These are phyloP conservation scores for Ophiostoma australiae DNA, from an alignment of 2,329 filamentous ascomycete genomes.

Conservation along the genomic window DNA sequence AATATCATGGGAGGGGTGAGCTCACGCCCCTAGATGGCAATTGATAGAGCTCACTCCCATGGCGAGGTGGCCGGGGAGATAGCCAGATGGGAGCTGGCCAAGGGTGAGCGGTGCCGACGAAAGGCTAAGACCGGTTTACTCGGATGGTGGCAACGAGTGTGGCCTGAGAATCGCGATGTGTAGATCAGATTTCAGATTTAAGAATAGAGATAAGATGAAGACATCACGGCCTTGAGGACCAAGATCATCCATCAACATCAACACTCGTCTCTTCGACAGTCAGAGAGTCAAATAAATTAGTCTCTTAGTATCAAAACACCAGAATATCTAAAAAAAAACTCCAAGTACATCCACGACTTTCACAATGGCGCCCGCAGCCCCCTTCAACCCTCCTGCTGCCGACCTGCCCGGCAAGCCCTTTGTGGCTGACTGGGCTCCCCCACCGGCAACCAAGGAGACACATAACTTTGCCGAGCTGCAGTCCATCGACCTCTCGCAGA, in stretches of 20 bases:
- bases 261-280: background rate
- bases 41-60: background rate
- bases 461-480: slow-evolving; percentile 42
- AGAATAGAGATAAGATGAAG: slow-evolving; percentile 9
- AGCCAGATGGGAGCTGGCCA: slow-evolving; percentile 1
- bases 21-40: background rate
- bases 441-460: slow-evolving; percentile 42
- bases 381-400: slow-evolving; percentile 40
- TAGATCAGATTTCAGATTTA: slow-evolving; percentile 1
- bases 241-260: background rate
- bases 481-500: slow-evolving; percentile 41
- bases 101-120: background rate
- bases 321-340: background rate
- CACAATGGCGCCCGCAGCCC: slow-evolving; percentile 34
- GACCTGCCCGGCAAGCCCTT: slow-evolving; percentile 39
- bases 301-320: background rate
- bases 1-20: background rate
- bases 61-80: background rate
- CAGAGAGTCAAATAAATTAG: background rate
- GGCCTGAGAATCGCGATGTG: background rate
- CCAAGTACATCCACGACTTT: background rate
- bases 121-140: background rate
- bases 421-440: slow-evolving; percentile 43
- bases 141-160: background rate
- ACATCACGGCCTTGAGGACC: background rate